Evolutionary conservation across 805 yeast genomes (phyloP).

Genomic region (Pichia kluyveri): DNA sequence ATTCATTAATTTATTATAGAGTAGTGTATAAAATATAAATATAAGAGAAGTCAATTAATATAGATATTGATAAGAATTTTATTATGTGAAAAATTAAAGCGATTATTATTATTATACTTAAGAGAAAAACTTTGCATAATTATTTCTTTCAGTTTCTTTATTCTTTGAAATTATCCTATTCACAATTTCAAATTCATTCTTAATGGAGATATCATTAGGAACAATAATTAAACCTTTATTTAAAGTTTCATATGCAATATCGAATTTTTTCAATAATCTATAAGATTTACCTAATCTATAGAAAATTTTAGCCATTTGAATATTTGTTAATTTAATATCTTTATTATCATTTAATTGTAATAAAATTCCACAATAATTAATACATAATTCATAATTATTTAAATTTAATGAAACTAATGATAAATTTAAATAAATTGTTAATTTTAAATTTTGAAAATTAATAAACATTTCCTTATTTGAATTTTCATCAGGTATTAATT

Average conservation of each 20-base stretch:
- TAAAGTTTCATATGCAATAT: slow-evolving; percentile 41
- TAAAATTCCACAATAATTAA: slow-evolving; percentile 46
- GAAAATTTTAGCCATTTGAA: slow-evolving; percentile 20
- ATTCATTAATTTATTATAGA: too few species aligned
- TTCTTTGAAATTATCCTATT: slow-evolving; percentile 32
- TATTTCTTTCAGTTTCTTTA: slow-evolving; percentile 43
- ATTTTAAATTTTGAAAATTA: slow-evolving; percentile 43
- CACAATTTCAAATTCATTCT: slow-evolving; percentile 33
- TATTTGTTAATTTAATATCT: slow-evolving; percentile 15
- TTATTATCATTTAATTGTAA: slow-evolving; percentile 40
- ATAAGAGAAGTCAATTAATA: too few species aligned
- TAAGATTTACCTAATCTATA: slow-evolving; percentile 25
- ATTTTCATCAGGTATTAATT: slow-evolving; percentile 61
- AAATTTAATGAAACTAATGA: slow-evolving; percentile 45
- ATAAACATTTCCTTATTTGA: slow-evolving; percentile 43
- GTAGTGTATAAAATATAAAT: too few species aligned
- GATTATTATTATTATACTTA: too few species aligned
- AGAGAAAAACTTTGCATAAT: slow-evolving; percentile 55
- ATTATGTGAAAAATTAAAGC: too few species aligned
- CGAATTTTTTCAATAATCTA: slow-evolving; percentile 34
- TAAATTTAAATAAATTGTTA: slow-evolving; percentile 50
- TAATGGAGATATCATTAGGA: slow-evolving; percentile 43
- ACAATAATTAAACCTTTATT: slow-evolving; percentile 31
- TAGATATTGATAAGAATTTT: too few species aligned
- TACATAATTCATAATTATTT: slow-evolving; percentile 38